Conservation (phyloP, 345 rosid genomes). For the Barbarea vulgaris region DNA sequence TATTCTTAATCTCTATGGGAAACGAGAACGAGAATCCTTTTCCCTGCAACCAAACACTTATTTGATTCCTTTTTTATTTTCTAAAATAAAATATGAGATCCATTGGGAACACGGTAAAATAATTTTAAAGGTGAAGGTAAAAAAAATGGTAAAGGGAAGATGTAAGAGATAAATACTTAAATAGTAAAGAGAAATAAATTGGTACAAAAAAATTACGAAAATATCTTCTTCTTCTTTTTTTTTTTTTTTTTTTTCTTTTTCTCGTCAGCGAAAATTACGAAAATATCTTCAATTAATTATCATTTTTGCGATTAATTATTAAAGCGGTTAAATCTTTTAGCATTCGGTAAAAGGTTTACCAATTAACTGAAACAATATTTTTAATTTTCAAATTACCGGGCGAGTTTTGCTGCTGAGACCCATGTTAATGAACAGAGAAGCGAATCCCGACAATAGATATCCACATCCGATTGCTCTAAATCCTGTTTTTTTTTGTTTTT, state of each 20-base stretch:
- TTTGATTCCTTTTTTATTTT: not conserved
- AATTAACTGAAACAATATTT: not conserved
- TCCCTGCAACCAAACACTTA: constrained; percentile 51
- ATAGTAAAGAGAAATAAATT: too few species aligned
- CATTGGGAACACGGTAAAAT: not conserved
- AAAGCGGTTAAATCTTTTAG: too few species aligned
- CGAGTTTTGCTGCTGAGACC: constrained; percentile 66
- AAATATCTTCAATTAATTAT: too few species aligned
- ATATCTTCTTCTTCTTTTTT: too few species aligned
- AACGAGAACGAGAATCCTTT: constrained; percentile 58
- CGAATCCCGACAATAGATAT: constrained; percentile 41
- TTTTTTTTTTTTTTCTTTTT: too few species aligned
- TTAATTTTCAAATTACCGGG: constrained; percentile 46
- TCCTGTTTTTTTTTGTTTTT: constrained; percentile 44
- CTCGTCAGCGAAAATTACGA: too few species aligned
- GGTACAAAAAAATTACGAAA: too few species aligned
- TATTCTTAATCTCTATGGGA: constrained; percentile 80
- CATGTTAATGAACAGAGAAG: constrained; percentile 52
- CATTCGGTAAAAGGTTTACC: too few species aligned
- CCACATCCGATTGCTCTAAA: constrained; percentile 70
- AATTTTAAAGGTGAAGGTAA: too few species aligned
- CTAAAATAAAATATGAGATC: not conserved
- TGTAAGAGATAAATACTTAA: too few species aligned
- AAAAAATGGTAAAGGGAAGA: too few species aligned
- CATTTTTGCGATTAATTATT: too few species aligned